phyloP scores from a whole-genome alignment of 768 basidiomycete species.

The Tylopilus subfusipes region DNA sequence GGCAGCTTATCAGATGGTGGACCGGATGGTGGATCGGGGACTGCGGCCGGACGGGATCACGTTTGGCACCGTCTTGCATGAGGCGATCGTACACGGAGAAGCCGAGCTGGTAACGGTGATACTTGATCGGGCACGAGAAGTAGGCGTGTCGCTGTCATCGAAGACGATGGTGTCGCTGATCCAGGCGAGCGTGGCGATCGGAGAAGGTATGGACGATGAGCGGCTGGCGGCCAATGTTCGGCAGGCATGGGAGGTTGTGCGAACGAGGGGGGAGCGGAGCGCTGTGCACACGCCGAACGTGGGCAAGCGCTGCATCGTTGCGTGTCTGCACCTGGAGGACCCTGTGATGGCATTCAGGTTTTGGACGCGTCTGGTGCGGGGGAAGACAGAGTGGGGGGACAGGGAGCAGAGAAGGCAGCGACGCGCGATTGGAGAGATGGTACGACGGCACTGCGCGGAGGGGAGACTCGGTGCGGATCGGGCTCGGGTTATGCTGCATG shows the following conservation, averaged over 20 bases:
- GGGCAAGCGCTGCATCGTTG: constrained; percentile 49
- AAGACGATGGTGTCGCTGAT: constrained; percentile 51
- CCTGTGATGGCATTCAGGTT: constrained; percentile 55
- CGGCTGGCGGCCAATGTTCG: constrained; percentile 35
- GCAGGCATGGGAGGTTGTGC: constrained; percentile 42
- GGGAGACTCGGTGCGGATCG: constrained; percentile 25
- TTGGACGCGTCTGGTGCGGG: constrained; percentile 49
- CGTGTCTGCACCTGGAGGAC: constrained; percentile 47
- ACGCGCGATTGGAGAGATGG: constrained; percentile 34
- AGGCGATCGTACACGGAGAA: constrained; percentile 47
- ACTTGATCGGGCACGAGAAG: constrained; percentile 37
- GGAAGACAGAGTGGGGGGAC: constrained; percentile 48
- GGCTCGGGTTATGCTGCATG: constrained; percentile 20
- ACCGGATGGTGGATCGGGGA: constrained; percentile 47
- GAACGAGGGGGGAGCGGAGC: constrained; percentile 33
- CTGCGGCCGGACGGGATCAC: constrained; percentile 51
- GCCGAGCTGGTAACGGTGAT: constrained; percentile 42
- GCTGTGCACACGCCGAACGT: constrained; percentile 43
- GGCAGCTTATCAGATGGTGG: constrained; percentile 45
- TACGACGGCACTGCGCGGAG: constrained; percentile 28
- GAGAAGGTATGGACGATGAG: constrained; percentile 24
- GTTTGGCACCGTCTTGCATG: constrained; percentile 61
- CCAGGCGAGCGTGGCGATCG: constrained; percentile 35
- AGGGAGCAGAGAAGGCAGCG: constrained; percentile 43
- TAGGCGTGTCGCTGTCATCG: constrained; percentile 39